Evolutionary conservation across 441 rosid genomes (phyloP), one percentile per base, ranked within the genome.

Genomic region (Aquilaria agallochum): DNA sequence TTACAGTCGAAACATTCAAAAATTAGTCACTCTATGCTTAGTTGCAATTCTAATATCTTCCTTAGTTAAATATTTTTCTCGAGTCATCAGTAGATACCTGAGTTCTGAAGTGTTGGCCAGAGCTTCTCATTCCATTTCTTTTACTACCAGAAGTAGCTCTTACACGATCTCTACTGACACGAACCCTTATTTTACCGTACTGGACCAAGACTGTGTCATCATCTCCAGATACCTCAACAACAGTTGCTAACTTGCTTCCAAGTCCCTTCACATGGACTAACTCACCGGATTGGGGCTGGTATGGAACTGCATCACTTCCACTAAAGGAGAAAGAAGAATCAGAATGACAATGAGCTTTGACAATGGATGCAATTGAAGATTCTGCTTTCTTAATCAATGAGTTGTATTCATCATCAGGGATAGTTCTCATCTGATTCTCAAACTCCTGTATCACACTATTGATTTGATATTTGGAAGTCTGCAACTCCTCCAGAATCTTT

Each of bases 151-250:
- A 67, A 67, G 74, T 54, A 11, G 92, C 76, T 68, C 80, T 79
- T 53, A 89, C 62, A 67, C 79, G 81, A 31, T 67, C 74, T 73
- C 74, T 91, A 74, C 87, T 86, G 68, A 86, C 84, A 49, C 90
- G 86, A 68, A 87, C 83, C 64, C 84, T 83, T 53, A 90, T 72
- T 86, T 89, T 90, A 77, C 97, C 97, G 56, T 83, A 86, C 68
- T 89, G 97, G 65, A 94, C 88, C 58, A 90, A 60, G 61, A 89
- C 68, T 7, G 81, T 73, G 53, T 77, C 87, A 58, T 86, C 95
- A 67, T 83, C 78, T 62, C 79, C 89, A 47, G 84, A 68, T 69
- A 77, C 89, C 80, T 86, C 96, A 58, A 87, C 88, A 54, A 90
- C 89, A 11, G 86, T 83, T 49, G 85, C 95, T 59, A 90, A 59